Conservation (phyloP, 257 asterid species). For the Jacaranda mimosifolia region DNA sequence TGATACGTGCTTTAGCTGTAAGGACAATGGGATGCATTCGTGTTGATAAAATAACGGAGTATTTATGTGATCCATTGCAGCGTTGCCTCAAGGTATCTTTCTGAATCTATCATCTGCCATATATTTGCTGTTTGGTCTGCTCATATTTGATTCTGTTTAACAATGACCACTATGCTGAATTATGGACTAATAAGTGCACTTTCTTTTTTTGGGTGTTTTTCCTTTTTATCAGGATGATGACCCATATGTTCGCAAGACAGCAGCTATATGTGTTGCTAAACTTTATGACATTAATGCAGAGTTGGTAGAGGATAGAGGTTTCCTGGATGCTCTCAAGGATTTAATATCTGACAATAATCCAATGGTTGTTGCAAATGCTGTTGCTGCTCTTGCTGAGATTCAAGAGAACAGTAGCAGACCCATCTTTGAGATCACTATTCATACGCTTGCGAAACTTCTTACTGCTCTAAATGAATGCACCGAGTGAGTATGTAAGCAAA, state of each 20-base stretch:
- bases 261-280: slow-evolving; percentile 99
- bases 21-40: slow-evolving; percentile 99
- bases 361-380: slow-evolving; percentile 99
- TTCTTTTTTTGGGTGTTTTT: slow-evolving; percentile 24
- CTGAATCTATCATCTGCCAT: slow-evolving; percentile 22
- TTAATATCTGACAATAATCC: slow-evolving; percentile 99
- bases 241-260: slow-evolving; percentile 99
- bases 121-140: slow-evolving; percentile 26
- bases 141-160: background rate
- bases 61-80: slow-evolving; percentile 97
- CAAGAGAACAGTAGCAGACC: slow-evolving; percentile 92
- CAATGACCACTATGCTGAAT: slow-evolving; percentile 8
- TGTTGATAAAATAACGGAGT: slow-evolving; percentile 97
- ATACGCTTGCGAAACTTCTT: slow-evolving; percentile 92
- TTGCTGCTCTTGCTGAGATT: slow-evolving; percentile 98
- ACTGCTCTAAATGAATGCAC: slow-evolving; percentile 99
- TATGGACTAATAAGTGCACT: slow-evolving; percentile 35
- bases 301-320: slow-evolving; percentile 98
- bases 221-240: slow-evolving; percentile 87
- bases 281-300: slow-evolving; percentile 98
- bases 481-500: slow-evolving; percentile 62
- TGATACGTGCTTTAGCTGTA: slow-evolving; percentile 99
- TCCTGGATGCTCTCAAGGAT: slow-evolving; percentile 97
- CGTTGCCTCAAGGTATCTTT: slow-evolving; percentile 89
- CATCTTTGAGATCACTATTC: slow-evolving; percentile 93